Evolutionary conservation across 768 basidiomycete species (phyloP), one percentile per base, ranked within the genome.

Genomic region (Tricholoma sp.): DNA sequence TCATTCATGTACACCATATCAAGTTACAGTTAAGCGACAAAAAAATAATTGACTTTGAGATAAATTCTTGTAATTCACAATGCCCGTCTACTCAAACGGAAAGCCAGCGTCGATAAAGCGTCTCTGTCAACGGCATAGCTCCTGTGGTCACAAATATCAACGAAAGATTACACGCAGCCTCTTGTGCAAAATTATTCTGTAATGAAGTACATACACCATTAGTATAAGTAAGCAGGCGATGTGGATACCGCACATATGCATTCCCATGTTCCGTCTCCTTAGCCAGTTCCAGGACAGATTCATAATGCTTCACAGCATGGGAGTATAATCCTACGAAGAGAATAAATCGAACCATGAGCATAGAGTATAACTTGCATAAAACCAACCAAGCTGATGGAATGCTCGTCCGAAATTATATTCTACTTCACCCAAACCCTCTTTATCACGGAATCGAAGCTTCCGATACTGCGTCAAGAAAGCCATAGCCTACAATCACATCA

Each of bases 341-440:
- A 34, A 52, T 18, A 18, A 52, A 4, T n/a, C 18, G 8, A 32
- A 32, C 31, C 31, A 37, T 14, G 24, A 16, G 32, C 11, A 27
- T 27, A 27, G 24, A 27, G 5, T 5, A 27, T 5, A 27, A 27
- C 24, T 27, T 27, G 24, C 2, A 27, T 27, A 27, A 27, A 27
- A 27, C 24, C 24, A 59, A 93, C 94, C 91, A n/a, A 97, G 76
- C 58, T 94, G 90, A 66, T 98, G 96, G 68, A 97, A 98, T 1
- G 85, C 83, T 47, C 96, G 79, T 0, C 88, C 96, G 66, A 95
- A 91, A 69, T 99, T 99, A 69, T 83, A 98, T 57, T 99, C 92
- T 3, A 96, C 86, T 69, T 98, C 95, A 27, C 84, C 80, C 21
- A 79, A 62, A 2, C 74, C 76, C 2, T 75, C 69, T 2, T 70